These are phyloP conservation scores for Rhizopogon roseolus DNA, from an alignment of 768 basidiomycete genomes.

Conservation along the genomic window DNA sequence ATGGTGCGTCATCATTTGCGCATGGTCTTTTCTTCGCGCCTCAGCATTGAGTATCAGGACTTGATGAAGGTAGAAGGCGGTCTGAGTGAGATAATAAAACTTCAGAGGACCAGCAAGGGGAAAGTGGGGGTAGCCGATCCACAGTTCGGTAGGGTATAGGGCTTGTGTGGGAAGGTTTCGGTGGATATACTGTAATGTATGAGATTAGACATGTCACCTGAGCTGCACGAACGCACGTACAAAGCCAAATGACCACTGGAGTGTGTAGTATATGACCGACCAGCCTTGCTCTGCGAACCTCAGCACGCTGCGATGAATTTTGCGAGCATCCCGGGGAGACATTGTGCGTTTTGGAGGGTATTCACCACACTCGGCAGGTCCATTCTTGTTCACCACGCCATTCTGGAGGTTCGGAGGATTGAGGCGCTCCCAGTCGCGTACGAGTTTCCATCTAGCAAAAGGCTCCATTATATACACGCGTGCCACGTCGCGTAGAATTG, in stretches of 20 bases:
- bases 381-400: slow-evolving; percentile 32
- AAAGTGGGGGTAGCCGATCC: slow-evolving; percentile 79
- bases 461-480: slow-evolving; percentile 76
- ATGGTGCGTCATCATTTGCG: slow-evolving; percentile 96
- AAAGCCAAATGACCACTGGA: slow-evolving; percentile 74
- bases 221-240: slow-evolving; percentile 48
- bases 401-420: slow-evolving; percentile 18
- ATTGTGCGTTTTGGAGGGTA: slow-evolving; percentile 11
- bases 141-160: slow-evolving; percentile 62
- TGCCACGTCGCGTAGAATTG: slow-evolving; percentile 74
- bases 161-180: slow-evolving; percentile 60
- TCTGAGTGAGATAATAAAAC: slow-evolving; percentile 83
- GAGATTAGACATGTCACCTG: slow-evolving; percentile 8
- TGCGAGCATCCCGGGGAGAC: slow-evolving; percentile 46
- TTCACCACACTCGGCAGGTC: slow-evolving; percentile 18
- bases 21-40: slow-evolving; percentile 86
- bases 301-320: slow-evolving; percentile 65
- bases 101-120: slow-evolving; percentile 80
- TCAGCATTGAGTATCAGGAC: slow-evolving; percentile 91
- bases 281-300: slow-evolving; percentile 97
- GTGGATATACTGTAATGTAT: slow-evolving; percentile 67
- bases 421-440: slow-evolving; percentile 39
- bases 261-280: slow-evolving; percentile 74
- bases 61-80: slow-evolving; percentile 89
- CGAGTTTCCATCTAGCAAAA: slow-evolving; percentile 74